Conservation (phyloP, 2,329 filamentous ascomycete genomes). For the Seiridium unicorne region DNA sequence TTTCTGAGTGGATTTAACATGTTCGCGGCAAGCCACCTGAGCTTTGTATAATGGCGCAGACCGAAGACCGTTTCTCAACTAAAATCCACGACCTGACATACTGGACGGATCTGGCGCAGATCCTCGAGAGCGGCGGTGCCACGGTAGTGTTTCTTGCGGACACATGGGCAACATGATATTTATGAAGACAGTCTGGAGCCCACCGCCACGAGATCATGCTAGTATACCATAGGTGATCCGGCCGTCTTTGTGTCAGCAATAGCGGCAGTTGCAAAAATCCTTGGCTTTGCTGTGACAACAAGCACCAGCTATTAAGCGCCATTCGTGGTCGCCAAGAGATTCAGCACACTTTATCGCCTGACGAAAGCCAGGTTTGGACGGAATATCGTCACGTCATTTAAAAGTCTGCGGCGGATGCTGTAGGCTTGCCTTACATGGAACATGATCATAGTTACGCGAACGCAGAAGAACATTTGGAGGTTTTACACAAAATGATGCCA, state of each 20-base stretch:
- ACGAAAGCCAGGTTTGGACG: neutral
- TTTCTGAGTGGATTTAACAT: slow-evolving; percentile 12
- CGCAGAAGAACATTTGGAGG: neutral
- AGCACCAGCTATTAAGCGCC: neutral
- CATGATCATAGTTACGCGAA: neutral
- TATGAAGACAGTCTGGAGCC: neutral
- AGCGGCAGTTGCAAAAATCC: neutral
- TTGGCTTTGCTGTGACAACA: neutral
- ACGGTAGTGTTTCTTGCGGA: slow-evolving; percentile 9
- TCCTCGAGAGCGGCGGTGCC: slow-evolving; percentile 10
- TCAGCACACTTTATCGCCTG: neutral
- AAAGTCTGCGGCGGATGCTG: neutral
- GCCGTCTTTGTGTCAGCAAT: neutral
- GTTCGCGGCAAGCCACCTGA: slow-evolving; percentile 11
- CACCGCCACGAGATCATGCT: neutral
- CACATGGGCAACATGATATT: neutral
- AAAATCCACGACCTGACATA: slow-evolving; percentile 12
- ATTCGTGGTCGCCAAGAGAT: neutral
- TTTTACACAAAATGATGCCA: neutral
- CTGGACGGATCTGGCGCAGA: slow-evolving; percentile 11
- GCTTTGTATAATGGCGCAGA: slow-evolving; percentile 11
- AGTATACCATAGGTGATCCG: neutral
- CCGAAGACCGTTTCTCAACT: slow-evolving; percentile 8
- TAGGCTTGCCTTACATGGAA: neutral
- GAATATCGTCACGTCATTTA: neutral